Evolutionary conservation across 2,329 filamentous ascomycete species (phyloP).

Genomic region (Pyrenophora tritici-repentis): DNA sequence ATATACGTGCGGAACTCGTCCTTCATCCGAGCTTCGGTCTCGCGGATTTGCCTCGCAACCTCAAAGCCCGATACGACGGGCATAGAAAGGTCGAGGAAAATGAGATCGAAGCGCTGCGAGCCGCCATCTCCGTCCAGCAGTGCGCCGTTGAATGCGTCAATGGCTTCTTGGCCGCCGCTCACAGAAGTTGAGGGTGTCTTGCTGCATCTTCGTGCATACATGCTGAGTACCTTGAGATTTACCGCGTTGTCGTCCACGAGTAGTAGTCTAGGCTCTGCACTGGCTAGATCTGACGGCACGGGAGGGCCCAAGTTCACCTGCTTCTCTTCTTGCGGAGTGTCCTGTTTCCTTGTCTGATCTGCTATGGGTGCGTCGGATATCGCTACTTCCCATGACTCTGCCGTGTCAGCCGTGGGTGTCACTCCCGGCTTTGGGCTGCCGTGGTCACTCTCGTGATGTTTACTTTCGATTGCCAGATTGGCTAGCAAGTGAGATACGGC

Average conservation of each 20-base stretch:
- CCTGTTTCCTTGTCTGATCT: not conserved
- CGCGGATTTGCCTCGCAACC: slow-evolving; percentile 10
- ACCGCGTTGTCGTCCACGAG: slow-evolving; percentile 12
- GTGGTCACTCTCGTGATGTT: not conserved
- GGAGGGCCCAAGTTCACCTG: not conserved
- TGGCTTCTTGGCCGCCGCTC: slow-evolving; percentile 8
- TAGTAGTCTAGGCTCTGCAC: slow-evolving; percentile 4
- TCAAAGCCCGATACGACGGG: slow-evolving; percentile 10
- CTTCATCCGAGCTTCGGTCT: slow-evolving; percentile 2
- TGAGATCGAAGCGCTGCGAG: slow-evolving; percentile 8
- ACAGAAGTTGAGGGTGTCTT: slow-evolving; percentile 3
- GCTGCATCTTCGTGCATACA: slow-evolving; percentile 12
- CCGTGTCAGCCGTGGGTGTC: not conserved
- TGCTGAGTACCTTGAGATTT: slow-evolving; percentile 10
- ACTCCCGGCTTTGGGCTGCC: not conserved
- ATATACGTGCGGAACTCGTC: slow-evolving; percentile 5
- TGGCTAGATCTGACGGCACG: not conserved
- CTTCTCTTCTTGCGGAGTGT: not conserved
- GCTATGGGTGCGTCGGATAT: not conserved
- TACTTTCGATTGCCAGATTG: not conserved
- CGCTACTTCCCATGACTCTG: not conserved
- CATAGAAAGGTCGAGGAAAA: slow-evolving; percentile 13
- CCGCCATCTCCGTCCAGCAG: not conserved
- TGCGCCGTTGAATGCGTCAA: slow-evolving; percentile 4
- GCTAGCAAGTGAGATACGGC: not conserved